Evolutionary conservation across 768 basidiomycete genomes (phyloP).

Genomic region (Xanthoconium stramineum): DNA sequence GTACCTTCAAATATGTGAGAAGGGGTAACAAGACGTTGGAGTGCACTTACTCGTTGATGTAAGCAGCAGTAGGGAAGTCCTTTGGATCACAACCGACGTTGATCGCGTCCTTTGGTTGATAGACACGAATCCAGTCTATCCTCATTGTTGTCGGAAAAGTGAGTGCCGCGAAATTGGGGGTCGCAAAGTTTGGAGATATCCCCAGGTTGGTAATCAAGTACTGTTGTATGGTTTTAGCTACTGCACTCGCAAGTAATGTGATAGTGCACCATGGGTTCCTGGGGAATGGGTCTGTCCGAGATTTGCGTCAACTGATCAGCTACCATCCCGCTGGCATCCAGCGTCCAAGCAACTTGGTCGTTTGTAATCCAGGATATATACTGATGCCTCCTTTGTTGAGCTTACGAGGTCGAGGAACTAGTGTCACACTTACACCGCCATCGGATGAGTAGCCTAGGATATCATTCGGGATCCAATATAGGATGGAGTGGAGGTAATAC

Average conservation of each 20-base stretch:
- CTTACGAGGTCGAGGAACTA: not conserved
- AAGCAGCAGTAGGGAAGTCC: slow-evolving; percentile 74
- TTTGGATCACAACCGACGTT: slow-evolving; percentile 86
- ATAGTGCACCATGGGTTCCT: slow-evolving; percentile 73
- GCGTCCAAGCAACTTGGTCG: slow-evolving; percentile 62
- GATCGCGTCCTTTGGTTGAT: slow-evolving; percentile 65
- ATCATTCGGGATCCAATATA: not conserved
- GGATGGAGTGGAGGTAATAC: not conserved
- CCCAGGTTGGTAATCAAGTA: slow-evolving; percentile 86
- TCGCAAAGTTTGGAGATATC: slow-evolving; percentile 77
- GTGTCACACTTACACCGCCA: slow-evolving; percentile 43
- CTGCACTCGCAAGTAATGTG: not conserved
- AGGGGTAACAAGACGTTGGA: not conserved
- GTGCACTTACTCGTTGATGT: slow-evolving; percentile 66
- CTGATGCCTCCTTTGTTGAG: slow-evolving; percentile 28
- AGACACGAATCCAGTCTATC: slow-evolving; percentile 88
- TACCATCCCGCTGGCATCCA: slow-evolving; percentile 59
- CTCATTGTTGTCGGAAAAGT: slow-evolving; percentile 72
- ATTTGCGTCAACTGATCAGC: slow-evolving; percentile 59
- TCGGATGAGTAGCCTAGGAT: slow-evolving; percentile 29
- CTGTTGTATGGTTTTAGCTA: slow-evolving; percentile 34
- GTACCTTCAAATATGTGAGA: slow-evolving; percentile 33
- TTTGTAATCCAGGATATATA: slow-evolving; percentile 82
- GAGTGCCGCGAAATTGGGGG: slow-evolving; percentile 67
- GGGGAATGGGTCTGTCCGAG: slow-evolving; percentile 63